Conservation (phyloP, 805 yeast genomes). For the Candida yuanshanica region DNA sequence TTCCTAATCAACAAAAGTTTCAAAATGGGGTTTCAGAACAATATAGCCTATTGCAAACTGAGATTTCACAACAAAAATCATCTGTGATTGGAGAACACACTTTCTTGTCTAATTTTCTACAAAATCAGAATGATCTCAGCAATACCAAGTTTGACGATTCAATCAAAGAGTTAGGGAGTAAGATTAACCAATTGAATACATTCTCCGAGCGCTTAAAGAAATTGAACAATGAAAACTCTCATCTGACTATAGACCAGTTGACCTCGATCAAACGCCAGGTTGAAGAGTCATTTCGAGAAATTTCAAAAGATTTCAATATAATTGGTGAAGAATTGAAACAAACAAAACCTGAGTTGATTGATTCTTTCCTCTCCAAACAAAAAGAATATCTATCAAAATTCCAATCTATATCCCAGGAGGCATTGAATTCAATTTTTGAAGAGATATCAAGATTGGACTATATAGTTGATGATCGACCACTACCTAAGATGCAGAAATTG, state of each 20-base stretch:
- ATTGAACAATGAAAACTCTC: slow-evolving; percentile 10
- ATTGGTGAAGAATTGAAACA: slow-evolving; percentile 9
- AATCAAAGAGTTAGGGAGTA: slow-evolving; percentile 5
- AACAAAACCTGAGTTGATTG: slow-evolving; percentile 16
- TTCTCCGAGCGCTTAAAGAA: slow-evolving; percentile 9
- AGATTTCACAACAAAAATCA: not conserved
- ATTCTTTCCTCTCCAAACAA: slow-evolving; percentile 9
- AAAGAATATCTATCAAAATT: slow-evolving; percentile 3
- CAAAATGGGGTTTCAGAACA: slow-evolving; percentile 4
- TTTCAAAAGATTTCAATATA: slow-evolving; percentile 9
- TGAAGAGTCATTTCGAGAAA: slow-evolving; percentile 9
- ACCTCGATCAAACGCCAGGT: slow-evolving; percentile 9
- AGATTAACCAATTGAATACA: slow-evolving; percentile 8
- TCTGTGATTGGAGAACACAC: not conserved
- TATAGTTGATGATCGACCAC: slow-evolving; percentile 8
- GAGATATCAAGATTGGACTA: slow-evolving; percentile 3
- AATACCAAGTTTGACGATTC: slow-evolving; percentile 1
- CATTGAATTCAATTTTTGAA: slow-evolving; percentile 5
- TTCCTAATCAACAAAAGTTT: slow-evolving; percentile 11
- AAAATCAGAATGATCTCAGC: slow-evolving; percentile 9
- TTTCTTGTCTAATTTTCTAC: not conserved
- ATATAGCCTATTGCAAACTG: not conserved
- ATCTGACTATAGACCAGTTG: slow-evolving; percentile 13
- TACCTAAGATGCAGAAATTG: slow-evolving; percentile 18
- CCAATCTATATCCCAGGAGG: slow-evolving; percentile 1